A percentile compares a stretch with the other conserved stretches of the same genome.
Evolutionary conservation across 192 early-diverging fungal genomes (phyloP).

Genomic region (Backusella liffmaniae): DNA sequence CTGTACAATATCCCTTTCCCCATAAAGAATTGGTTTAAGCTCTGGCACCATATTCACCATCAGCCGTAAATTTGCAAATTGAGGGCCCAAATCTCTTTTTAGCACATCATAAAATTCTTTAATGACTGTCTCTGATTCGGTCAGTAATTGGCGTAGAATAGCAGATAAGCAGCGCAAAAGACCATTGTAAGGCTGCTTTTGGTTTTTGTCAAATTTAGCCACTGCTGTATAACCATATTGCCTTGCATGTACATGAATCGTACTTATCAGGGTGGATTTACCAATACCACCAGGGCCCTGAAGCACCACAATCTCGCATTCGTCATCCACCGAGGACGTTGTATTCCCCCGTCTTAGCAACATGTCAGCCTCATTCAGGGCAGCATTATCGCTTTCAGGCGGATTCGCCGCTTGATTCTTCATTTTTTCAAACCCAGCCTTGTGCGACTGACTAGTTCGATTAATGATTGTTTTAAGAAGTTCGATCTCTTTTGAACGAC

Average conservation of each 20-base stretch:
- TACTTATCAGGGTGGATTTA: conserved; percentile 20
- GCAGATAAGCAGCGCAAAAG: conserved; percentile 20
- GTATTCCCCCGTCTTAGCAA: neutral
- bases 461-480: conserved; percentile 1
- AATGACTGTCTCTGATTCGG: conserved; percentile 21
- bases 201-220: conserved; percentile 27
- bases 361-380: conserved; percentile 7
- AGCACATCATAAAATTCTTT: conserved; percentile 21
- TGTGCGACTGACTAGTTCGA: neutral
- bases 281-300: conserved; percentile 27
- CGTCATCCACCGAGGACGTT: neutral
- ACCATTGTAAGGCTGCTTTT: conserved; percentile 26
- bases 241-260: conserved; percentile 19
- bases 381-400: neutral
- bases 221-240: conserved; percentile 23
- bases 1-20: neutral
- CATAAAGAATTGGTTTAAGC: conserved; percentile 18
- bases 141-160: conserved; percentile 22
- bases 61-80: conserved; percentile 23
- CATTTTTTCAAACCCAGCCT: neutral
- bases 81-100: conserved; percentile 22
- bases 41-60: conserved; percentile 28
- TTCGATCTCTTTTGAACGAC: conserved; percentile 20
- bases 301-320: conserved; percentile 14
- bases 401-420: neutral